Conservation (phyloP, 306 rosid genomes). For the Canavalia ensiformis region DNA sequence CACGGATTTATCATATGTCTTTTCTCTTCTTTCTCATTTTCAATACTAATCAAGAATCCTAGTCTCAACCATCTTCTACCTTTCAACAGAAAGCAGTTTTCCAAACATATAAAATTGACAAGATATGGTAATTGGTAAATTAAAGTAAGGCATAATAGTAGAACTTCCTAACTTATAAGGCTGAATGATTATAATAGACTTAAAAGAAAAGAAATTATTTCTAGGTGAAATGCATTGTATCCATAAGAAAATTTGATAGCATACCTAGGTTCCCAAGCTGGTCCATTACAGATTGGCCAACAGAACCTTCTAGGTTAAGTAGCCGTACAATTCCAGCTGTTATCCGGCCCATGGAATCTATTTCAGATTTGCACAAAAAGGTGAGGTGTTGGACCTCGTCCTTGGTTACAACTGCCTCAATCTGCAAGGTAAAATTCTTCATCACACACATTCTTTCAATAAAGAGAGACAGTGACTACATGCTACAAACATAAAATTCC, state of each 20-base stretch:
- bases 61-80: not conserved
- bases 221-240: conserved; percentile 11
- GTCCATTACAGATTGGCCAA: conserved; percentile 83
- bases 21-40: not conserved
- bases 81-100: not conserved
- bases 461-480: conserved; percentile 24
- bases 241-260: conserved; percentile 32
- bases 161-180: conserved; percentile 10
- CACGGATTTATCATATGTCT: too few relatives aligned
- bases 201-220: conserved; percentile 15
- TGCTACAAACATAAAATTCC: conserved; percentile 39
- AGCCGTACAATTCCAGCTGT: conserved; percentile 81
- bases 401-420: conserved; percentile 82
- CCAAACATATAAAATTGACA: conserved; percentile 21
- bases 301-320: conserved; percentile 86
- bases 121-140: not conserved
- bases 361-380: conserved; percentile 86
- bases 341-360: conserved; percentile 91
- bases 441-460: conserved; percentile 41
- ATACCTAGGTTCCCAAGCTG: conserved; percentile 90
- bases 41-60: conserved; percentile 31
- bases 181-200: conserved; percentile 16
- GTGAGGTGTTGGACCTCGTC: conserved; percentile 86
- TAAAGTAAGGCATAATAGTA: not conserved
- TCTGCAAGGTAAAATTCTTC: conserved; percentile 57